Evolutionary conservation across 805 yeast genomes (phyloP).

Genomic region (Lipomyces orientalis): DNA sequence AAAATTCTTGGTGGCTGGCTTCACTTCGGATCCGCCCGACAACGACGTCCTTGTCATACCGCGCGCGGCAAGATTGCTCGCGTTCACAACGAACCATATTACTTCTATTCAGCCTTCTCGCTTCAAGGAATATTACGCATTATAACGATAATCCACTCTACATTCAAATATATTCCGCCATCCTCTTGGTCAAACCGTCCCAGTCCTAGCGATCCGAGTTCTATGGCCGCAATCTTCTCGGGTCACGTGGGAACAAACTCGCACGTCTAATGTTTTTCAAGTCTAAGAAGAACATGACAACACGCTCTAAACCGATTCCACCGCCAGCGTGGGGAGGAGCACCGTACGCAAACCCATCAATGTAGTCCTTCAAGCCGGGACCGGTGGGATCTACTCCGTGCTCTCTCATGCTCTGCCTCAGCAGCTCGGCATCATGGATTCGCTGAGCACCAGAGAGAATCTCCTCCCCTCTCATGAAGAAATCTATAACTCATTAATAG

Average conservation of each 20-base stretch:
- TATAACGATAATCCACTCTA: not conserved
- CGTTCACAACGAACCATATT: too few species aligned
- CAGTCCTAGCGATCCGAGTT: too few species aligned
- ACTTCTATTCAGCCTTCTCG: not conserved
- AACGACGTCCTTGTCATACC: too few species aligned
- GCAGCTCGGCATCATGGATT: conserved; percentile 88
- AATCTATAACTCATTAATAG: conserved; percentile 50
- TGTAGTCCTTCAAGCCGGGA: conserved; percentile 88
- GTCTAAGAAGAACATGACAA: conserved; percentile 96
- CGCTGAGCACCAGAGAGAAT: conserved; percentile 99
- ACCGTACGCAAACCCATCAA: conserved; percentile 90
- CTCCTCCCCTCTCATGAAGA: conserved; percentile 99
- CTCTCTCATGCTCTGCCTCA: conserved; percentile 77
- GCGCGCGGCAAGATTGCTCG: too few species aligned
- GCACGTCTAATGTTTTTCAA: conserved; percentile 98
- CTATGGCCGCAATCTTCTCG: conserved; percentile 84
- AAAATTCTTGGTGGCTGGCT: too few species aligned
- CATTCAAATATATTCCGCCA: too few species aligned
- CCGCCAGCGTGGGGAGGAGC: conserved; percentile 99
- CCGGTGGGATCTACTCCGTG: conserved; percentile 81
- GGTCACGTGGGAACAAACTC: conserved; percentile 99
- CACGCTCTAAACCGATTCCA: conserved; percentile 99
- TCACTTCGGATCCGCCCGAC: too few species aligned
- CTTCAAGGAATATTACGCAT: not conserved
- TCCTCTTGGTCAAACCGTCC: too few species aligned